These are phyloP conservation scores for Torulaspora indica DNA, from an alignment of 805 yeast species.

Conservation along the genomic window DNA sequence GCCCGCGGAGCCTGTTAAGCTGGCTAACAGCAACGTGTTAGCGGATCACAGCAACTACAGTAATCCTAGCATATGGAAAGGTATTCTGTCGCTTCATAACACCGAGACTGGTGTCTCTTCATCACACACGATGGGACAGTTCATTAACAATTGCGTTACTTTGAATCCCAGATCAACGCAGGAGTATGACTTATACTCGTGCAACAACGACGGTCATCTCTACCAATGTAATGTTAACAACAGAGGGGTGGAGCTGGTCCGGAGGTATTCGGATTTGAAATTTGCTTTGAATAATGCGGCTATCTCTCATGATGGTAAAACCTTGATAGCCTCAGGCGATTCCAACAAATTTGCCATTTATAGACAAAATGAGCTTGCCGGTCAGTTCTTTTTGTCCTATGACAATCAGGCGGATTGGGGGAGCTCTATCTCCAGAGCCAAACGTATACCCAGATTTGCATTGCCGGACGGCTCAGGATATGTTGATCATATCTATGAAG, in stretches of 20 bases:
- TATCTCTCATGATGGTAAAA: conserved; percentile 57
- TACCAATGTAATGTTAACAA: conserved; percentile 58
- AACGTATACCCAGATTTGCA: conserved; percentile 31
- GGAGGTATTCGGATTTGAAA: conserved; percentile 46
- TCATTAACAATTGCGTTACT: conserved; percentile 76
- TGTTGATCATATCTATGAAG: conserved; percentile 42
- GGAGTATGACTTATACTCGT: conserved; percentile 56
- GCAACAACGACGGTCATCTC: conserved; percentile 77
- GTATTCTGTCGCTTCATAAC: conserved; percentile 43
- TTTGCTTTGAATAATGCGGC: conserved; percentile 73
- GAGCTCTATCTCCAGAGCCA: conserved; percentile 31
- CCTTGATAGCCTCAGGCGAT: conserved; percentile 72
- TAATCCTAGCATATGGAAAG: conserved; percentile 45
- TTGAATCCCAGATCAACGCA: conserved; percentile 43
- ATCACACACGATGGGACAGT: conserved; percentile 64
- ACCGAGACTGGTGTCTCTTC: conserved; percentile 44
- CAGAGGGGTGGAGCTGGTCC: conserved; percentile 42
- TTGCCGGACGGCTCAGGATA: conserved; percentile 28
- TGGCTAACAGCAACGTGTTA: conserved; percentile 31
- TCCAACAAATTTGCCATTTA: conserved; percentile 56
- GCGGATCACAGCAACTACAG: conserved; percentile 31
- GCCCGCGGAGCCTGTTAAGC: conserved; percentile 28
- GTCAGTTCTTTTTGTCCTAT: conserved; percentile 28
- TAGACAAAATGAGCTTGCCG: conserved; percentile 36
- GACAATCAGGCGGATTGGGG: conserved; percentile 32